A percentile compares a stretch with the other conserved stretches of the same genome.
phyloP scores from a whole-genome alignment of 2,329 filamentous ascomycete species.

The Claviceps humidiphila region DNA sequence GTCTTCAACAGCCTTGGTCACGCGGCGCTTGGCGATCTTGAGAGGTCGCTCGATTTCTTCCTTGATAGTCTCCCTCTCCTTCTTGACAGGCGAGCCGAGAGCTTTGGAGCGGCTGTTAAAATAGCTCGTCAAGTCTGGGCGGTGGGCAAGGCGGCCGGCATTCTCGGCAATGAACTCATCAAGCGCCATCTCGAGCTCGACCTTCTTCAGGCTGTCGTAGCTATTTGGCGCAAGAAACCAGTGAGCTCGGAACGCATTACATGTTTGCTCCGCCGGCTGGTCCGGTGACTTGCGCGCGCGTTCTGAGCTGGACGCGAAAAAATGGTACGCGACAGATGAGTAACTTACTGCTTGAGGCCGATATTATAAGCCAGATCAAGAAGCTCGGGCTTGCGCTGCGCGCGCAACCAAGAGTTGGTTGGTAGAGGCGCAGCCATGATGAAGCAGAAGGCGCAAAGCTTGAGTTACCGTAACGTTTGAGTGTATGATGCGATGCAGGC shows the following conservation, averaged over 20 bases:
- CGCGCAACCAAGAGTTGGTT: slow-evolving; percentile 59
- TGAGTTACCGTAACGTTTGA: not conserved
- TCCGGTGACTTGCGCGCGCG: no score
- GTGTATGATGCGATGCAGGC: not conserved
- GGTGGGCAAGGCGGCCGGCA: slow-evolving; percentile 46
- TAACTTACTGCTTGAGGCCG: slow-evolving; percentile 58
- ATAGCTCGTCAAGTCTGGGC: slow-evolving; percentile 57
- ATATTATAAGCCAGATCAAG: slow-evolving; percentile 58
- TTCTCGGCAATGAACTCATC: slow-evolving; percentile 63
- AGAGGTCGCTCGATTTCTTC: slow-evolving; percentile 25
- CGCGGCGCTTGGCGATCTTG: slow-evolving; percentile 33
- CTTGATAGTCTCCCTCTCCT: slow-evolving; percentile 28
- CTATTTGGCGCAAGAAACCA: slow-evolving; percentile 26
- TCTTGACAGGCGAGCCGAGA: slow-evolving; percentile 48
- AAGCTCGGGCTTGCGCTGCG: slow-evolving; percentile 73
- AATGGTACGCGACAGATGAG: slow-evolving; percentile 4
- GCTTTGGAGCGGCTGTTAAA: slow-evolving; percentile 54
- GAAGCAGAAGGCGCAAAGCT: not conserved
- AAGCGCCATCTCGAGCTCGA: slow-evolving; percentile 62
- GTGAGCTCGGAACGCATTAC: no score
- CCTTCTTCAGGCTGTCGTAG: slow-evolving; percentile 59
- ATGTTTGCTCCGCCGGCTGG: no score
- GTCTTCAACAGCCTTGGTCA: slow-evolving; percentile 32
- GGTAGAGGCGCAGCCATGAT: slow-evolving; percentile 14
- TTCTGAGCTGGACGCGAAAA: not conserved